phyloP scores from a whole-genome alignment of 768 basidiomycete species.

The Tylopilus rubrobrunneus region DNA sequence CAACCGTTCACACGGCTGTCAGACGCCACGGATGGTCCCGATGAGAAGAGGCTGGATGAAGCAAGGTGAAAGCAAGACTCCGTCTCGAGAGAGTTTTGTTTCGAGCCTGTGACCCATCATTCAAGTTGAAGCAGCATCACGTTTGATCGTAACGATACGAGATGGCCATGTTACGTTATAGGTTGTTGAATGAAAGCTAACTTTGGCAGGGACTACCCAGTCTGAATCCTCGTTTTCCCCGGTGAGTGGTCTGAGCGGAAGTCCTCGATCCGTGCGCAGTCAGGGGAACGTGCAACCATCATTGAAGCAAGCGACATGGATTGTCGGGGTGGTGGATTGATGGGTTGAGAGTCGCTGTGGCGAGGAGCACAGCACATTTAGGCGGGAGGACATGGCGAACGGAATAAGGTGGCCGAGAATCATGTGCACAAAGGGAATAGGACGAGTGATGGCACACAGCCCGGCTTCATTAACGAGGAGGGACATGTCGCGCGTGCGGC shows the following conservation, averaged over 20 bases:
- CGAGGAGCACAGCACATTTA: not conserved
- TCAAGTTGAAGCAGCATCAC: not conserved
- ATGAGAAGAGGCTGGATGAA: not conserved
- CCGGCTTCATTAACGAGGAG: conserved; percentile 9
- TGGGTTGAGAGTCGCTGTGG: not conserved
- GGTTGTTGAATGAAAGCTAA: not conserved
- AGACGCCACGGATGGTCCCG: not conserved
- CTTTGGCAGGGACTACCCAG: not conserved
- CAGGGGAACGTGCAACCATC: not conserved
- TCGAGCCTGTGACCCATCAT: conserved; percentile 3
- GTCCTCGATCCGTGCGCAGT: not conserved
- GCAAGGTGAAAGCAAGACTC: not conserved
- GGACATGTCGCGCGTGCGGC: not conserved
- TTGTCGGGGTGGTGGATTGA: not conserved
- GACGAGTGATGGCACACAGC: conserved; percentile 12
- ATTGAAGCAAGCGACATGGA: not conserved
- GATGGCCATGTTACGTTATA: conserved; percentile 3
- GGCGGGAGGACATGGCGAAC: not conserved
- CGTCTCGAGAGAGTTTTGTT: not conserved
- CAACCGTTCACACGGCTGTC: not conserved
- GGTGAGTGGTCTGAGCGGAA: not conserved
- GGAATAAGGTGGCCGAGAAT: conserved; percentile 1
- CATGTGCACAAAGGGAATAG: not conserved
- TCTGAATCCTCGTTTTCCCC: not conserved
- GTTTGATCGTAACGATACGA: conserved; percentile 16